These are phyloP conservation scores for Ceratobasidium sp. DNA, from an alignment of 1,284 basidiomycete species.

Conservation along the genomic window DNA sequence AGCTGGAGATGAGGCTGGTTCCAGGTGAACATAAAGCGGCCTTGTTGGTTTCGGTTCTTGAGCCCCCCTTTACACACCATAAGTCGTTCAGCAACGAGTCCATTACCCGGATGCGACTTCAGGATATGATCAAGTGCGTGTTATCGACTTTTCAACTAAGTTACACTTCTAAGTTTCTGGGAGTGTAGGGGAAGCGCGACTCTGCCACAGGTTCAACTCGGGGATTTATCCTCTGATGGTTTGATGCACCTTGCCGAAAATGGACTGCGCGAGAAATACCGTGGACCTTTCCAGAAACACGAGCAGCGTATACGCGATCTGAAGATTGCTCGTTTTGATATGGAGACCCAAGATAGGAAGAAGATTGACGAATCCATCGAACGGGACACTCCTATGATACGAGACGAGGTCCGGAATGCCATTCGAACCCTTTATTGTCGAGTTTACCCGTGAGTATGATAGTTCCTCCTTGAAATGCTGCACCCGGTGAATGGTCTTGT, in stretches of 20 bases:
- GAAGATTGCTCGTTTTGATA: background rate
- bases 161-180: background rate
- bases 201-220: slow-evolving; percentile 9
- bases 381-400: background rate
- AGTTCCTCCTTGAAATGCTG: background rate
- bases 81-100: background rate
- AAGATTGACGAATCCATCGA: slow-evolving; percentile 1
- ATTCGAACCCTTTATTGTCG: background rate
- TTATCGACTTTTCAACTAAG: background rate
- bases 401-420: slow-evolving; percentile 12
- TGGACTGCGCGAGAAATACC: slow-evolving; percentile 23
- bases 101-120: background rate
- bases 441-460: slow-evolving; percentile 24
- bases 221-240: background rate
- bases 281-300: background rate
- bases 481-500: too few relatives aligned
- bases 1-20: background rate
- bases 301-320: background rate
- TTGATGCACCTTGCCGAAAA: slow-evolving; percentile 7
- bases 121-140: slow-evolving; percentile 5
- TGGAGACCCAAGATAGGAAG: background rate
- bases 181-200: background rate
- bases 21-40: background rate
- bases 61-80: background rate
- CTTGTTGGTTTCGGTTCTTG: background rate